Conservation (phyloP, 139 green algal genomes). For the Spirogloea muscicola region DNA sequence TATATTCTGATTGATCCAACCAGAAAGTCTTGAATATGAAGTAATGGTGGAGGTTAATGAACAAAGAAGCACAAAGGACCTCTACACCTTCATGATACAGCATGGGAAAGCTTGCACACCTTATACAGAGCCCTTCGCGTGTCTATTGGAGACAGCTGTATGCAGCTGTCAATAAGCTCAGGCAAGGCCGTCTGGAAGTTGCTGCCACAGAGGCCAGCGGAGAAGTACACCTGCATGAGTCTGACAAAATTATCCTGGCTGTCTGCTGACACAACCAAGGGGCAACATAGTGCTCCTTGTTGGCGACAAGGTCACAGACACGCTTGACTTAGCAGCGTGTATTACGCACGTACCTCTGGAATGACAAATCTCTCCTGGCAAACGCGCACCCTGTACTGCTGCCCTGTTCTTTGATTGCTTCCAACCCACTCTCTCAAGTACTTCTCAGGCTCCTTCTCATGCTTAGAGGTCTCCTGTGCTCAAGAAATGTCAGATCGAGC, state of each 20-base stretch:
- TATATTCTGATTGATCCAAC: conserved; percentile 47
- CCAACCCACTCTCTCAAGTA: conserved; percentile 51
- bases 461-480: conserved; percentile 60
- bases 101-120: neutral
- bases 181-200: conserved; percentile 59
- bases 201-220: conserved; percentile 59
- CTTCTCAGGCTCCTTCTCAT: conserved; percentile 59
- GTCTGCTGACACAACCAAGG: too few relatives aligned
- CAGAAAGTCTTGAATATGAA: neutral
- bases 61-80: neutral
- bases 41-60: neutral
- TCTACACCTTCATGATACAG: neutral
- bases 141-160: conserved; percentile 74
- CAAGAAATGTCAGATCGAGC: too few relatives aligned
- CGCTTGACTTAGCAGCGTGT: neutral
- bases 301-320: neutral
- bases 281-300: too few relatives aligned
- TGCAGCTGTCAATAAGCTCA: conserved; percentile 64
- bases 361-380: conserved; percentile 70
- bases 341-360: conserved; percentile 52
- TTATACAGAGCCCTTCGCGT: conserved; percentile 69
- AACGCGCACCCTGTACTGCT: conserved; percentile 50
- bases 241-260: too few relatives aligned
- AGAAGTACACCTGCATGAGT: conserved; percentile 64
- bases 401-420: conserved; percentile 38